Conservation (phyloP, 306 rosid genomes). For the Gillenia trifoliata region DNA sequence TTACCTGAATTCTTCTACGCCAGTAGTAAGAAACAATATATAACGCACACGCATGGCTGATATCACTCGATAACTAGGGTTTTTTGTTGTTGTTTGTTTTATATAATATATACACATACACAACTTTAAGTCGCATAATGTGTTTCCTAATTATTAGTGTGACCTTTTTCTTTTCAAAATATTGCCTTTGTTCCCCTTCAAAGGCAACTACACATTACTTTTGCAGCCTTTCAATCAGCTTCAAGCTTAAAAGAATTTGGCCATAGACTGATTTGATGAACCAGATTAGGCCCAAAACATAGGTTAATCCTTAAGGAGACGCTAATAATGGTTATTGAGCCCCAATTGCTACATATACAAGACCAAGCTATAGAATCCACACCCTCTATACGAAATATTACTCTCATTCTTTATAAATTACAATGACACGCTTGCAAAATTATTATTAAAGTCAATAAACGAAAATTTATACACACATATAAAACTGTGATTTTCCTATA, state of each 20-base stretch:
- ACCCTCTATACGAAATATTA: neutral
- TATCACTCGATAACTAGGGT: neutral
- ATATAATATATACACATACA: neutral
- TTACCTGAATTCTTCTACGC: neutral
- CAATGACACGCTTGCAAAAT: too few species aligned
- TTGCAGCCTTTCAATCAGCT: slow-evolving; percentile 29
- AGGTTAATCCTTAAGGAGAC: neutral
- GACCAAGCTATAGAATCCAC: neutral
- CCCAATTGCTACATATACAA: neutral
- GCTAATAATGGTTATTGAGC: neutral
- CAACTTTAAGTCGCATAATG: neutral
- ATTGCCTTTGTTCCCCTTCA: slow-evolving; percentile 17
- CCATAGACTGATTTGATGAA: neutral
- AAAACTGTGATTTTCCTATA: too few species aligned
- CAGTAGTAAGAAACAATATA: slow-evolving; percentile 3
- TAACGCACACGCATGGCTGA: neutral
- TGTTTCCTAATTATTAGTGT: neutral
- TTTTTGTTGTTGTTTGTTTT: neutral
- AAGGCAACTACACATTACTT: slow-evolving; percentile 19
- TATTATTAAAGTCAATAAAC: too few species aligned
- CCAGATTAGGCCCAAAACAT: neutral
- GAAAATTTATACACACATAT: too few species aligned
- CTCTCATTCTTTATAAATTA: too few species aligned
- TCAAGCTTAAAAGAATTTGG: slow-evolving; percentile 13
- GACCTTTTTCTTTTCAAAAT: slow-evolving; percentile 16